phyloP scores from a whole-genome alignment of 2,329 filamentous ascomycete species.

The Alternaria tenuissima region DNA sequence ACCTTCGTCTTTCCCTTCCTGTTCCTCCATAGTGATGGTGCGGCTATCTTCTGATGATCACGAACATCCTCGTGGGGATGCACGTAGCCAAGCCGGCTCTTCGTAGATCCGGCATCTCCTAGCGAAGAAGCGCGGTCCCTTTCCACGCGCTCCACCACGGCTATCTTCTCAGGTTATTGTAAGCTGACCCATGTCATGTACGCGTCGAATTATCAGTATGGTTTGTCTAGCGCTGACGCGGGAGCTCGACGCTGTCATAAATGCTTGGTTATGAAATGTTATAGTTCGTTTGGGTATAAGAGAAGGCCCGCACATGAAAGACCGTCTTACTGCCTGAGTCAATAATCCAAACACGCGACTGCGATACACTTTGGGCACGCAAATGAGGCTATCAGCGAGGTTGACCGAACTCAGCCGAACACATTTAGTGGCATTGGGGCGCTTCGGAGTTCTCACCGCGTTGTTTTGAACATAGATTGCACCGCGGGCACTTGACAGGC shows the following conservation, averaged over 20 bases:
- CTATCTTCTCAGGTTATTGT: neutral
- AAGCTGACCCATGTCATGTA: neutral
- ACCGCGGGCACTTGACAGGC: neutral
- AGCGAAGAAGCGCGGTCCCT: slow-evolving; percentile 2
- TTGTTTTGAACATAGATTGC: neutral
- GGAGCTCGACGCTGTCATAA: neutral
- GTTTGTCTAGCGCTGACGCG: neutral
- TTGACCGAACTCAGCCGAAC: neutral
- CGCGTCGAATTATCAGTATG: neutral
- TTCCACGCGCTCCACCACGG: neutral
- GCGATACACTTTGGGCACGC: neutral
- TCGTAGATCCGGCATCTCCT: slow-evolving; percentile 1
- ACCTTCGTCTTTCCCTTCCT: slow-evolving; percentile 4
- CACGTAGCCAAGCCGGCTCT: slow-evolving; percentile 1
- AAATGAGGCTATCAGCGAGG: neutral
- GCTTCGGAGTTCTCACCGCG: neutral
- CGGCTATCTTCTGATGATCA: slow-evolving; percentile 8
- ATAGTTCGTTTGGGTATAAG: neutral
- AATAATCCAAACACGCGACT: neutral
- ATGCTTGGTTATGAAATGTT: neutral
- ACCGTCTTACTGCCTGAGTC: neutral
- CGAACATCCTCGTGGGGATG: slow-evolving; percentile 3
- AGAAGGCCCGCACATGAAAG: slow-evolving; percentile 1
- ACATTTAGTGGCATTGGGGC: neutral
- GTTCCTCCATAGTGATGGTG: slow-evolving; percentile 4